A percentile compares a stretch with the other conserved stretches of the same genome.
Conservation (phyloP, 1,284 basidiomycete species). For the Microbotryum saponariae region DNA sequence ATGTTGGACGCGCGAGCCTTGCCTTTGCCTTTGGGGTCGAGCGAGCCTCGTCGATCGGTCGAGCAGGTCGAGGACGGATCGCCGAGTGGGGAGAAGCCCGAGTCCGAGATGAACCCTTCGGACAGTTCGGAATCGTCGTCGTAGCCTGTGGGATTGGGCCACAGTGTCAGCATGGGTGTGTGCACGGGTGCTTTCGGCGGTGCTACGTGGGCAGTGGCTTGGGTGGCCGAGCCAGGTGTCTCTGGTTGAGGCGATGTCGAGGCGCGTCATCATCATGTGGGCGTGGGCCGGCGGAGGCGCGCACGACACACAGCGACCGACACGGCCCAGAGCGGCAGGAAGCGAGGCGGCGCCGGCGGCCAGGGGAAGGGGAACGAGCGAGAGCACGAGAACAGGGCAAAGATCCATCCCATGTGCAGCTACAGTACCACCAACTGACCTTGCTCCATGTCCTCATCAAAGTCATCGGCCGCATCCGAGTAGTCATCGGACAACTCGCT, state of each 20-base stretch:
- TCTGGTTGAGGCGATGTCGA: background rate
- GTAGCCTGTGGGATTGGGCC: background rate
- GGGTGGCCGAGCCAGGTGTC: background rate
- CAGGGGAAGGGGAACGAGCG: background rate
- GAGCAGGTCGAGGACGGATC: conserved; percentile 3
- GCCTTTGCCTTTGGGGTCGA: conserved; percentile 42
- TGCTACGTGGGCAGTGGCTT: background rate
- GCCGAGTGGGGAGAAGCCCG: conserved; percentile 23
- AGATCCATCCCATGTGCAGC: background rate
- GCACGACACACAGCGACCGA: too few species aligned
- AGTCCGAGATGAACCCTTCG: conserved; percentile 20
- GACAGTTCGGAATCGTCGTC: conserved; percentile 12
- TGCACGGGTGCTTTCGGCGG: background rate
- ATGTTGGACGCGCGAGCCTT: conserved; percentile 38
- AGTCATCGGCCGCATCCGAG: background rate
- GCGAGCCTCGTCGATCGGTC: too few species aligned
- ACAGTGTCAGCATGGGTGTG: background rate
- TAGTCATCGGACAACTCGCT: background rate
- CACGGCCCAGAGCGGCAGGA: too few species aligned
- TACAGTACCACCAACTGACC: background rate
- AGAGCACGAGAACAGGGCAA: background rate
- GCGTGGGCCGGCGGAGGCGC: background rate
- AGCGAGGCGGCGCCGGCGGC: background rate
- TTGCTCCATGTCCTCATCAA: conserved; percentile 10
- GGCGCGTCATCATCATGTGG: background rate